Evolutionary conservation across 495 filamentous ascomycete genomes (phyloP).

Genomic region (Xanthoparmelia taractica): DNA sequence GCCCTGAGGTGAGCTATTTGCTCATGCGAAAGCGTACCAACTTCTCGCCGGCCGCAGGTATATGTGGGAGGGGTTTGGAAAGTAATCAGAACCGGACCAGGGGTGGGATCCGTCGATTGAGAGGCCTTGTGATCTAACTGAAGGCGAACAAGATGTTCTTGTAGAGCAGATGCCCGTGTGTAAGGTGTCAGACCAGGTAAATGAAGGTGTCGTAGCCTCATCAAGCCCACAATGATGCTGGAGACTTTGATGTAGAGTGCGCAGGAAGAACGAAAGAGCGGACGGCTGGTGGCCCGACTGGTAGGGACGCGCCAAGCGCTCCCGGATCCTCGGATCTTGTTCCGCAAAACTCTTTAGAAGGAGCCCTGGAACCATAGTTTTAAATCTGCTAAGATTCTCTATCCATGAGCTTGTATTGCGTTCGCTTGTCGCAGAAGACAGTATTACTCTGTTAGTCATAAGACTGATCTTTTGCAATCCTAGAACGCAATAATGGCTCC

Average conservation of each 20-base stretch:
- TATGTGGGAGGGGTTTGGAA: conserved; percentile 81
- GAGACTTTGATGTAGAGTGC: conserved; percentile 41
- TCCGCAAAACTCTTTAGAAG: no score
- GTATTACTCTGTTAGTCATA: neutral
- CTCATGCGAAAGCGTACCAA: conserved; percentile 44
- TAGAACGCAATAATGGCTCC: conserved; percentile 4
- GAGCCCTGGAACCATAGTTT: no score
- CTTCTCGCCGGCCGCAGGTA: conserved; percentile 81
- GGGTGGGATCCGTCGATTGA: conserved; percentile 40
- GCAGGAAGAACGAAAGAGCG: neutral
- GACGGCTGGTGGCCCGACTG: neutral
- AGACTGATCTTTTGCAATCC: neutral
- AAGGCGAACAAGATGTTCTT: conserved; percentile 41
- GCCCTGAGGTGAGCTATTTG: conserved; percentile 36
- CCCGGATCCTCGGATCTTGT: neutral
- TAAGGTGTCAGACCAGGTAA: conserved; percentile 52
- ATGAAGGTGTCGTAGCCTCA: conserved; percentile 49
- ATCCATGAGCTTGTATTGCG: no score
- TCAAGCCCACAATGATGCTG: neutral
- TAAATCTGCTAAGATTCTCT: no score
- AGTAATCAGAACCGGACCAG: conserved; percentile 65
- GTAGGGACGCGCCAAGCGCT: neutral
- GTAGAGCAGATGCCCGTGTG: conserved; percentile 40
- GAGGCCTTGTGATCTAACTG: conserved; percentile 34
- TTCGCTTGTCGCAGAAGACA: no score